Conservation (phyloP, 2,329 filamentous ascomycete genomes). For the Paraconiothyrium brasiliense region DNA sequence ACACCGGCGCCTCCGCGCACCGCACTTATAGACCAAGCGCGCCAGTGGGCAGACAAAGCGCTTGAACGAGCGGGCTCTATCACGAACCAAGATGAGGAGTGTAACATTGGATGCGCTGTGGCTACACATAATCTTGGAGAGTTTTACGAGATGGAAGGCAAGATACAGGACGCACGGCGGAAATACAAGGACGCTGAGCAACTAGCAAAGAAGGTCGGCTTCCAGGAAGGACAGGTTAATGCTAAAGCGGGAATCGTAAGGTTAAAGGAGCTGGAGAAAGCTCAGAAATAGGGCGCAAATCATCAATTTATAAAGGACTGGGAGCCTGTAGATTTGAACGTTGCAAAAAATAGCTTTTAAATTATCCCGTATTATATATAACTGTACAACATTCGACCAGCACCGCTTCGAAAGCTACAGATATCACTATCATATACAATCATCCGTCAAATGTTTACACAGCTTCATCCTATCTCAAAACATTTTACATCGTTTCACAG, state of each 20-base stretch:
- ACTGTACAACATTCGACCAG: not conserved
- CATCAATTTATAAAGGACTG: not conserved
- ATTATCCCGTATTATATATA: not conserved
- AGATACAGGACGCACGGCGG: constrained; percentile 69
- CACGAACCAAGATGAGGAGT: constrained; percentile 76
- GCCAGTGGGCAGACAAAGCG: constrained; percentile 82
- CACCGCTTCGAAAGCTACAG: not conserved
- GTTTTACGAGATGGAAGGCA: constrained; percentile 78
- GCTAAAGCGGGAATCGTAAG: constrained; percentile 53
- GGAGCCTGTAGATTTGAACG: constrained; percentile 1
- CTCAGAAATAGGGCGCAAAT: not conserved
- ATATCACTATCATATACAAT: not conserved
- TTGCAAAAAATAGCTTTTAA: too few species aligned
- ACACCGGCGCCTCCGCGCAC: constrained; percentile 62
- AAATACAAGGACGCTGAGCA: constrained; percentile 75
- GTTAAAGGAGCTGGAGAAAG: constrained; percentile 36
- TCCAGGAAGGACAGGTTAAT: constrained; percentile 56
- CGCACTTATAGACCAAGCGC: constrained; percentile 73
- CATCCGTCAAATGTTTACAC: not conserved
- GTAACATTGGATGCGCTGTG: constrained; percentile 82
- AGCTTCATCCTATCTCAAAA: too few species aligned
- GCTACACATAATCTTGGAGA: constrained; percentile 89
- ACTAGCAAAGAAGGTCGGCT: constrained; percentile 62
- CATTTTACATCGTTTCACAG: constrained; percentile 33
- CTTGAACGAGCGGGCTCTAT: constrained; percentile 73